Percentiles rank a stretch among this genome's conserved stretches.
phyloP scores from a whole-genome alignment of 495 filamentous ascomycete species.

The Jackrogersella multiformis region DNA sequence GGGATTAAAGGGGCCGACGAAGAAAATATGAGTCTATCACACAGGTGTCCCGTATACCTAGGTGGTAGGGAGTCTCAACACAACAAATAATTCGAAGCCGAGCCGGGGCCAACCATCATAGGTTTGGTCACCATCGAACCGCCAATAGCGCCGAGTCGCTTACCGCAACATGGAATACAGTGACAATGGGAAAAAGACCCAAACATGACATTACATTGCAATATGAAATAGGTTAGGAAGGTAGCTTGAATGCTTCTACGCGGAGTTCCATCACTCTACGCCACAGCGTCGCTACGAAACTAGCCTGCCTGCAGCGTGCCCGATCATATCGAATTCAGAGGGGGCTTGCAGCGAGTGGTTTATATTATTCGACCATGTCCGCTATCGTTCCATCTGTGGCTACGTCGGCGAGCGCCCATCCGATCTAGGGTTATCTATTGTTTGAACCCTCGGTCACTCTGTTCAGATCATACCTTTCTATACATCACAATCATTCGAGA shows the following conservation, averaged over 20 bases:
- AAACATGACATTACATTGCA: slow-evolving; percentile 3
- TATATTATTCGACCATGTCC: neutral
- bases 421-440: neutral
- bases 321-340: neutral
- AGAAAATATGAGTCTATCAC: slow-evolving; percentile 3
- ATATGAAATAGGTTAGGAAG: slow-evolving; percentile 12
- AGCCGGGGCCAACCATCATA: neutral
- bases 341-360: slow-evolving; percentile 1
- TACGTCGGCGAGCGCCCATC: neutral
- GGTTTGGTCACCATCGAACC: slow-evolving; percentile 8
- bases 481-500: neutral
- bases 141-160: neutral
- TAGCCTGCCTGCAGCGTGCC: neutral
- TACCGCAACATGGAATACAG: neutral
- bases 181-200: neutral
- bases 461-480: neutral
- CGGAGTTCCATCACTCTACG: neutral
- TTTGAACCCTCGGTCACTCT: slow-evolving; percentile 1
- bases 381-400: neutral
- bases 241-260: neutral
- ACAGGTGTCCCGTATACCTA: neutral
- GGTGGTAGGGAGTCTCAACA: too few species aligned
- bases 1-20: neutral
- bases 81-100: neutral
- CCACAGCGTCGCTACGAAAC: slow-evolving; percentile 1